phyloP scores from a whole-genome alignment of 108 stramenopile genomes.

The Cyclotella baltica region DNA sequence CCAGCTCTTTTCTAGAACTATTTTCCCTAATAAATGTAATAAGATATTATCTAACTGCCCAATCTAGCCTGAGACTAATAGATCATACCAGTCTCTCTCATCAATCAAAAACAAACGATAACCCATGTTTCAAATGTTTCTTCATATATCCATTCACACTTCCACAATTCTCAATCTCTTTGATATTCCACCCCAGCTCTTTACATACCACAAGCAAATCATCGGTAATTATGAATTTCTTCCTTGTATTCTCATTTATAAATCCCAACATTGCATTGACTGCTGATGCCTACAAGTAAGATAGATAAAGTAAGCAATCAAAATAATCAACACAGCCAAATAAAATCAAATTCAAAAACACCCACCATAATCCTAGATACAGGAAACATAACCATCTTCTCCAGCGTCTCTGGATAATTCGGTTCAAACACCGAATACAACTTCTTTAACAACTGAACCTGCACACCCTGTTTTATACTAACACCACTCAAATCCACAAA shows the following conservation, averaged over 20 bases:
- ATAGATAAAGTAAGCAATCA: neutral
- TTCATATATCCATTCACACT: constrained; percentile 79
- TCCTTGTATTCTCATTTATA: constrained; percentile 83
- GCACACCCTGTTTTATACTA: constrained; percentile 67
- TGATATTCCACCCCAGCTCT: constrained; percentile 78
- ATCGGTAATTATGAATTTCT: constrained; percentile 87
- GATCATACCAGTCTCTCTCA: neutral
- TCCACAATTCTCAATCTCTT: constrained; percentile 75
- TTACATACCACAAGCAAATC: constrained; percentile 72
- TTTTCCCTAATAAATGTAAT: too few relatives aligned
- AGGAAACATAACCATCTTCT: constrained; percentile 86
- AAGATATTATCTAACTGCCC: too few relatives aligned
- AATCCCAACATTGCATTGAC: constrained; percentile 72
- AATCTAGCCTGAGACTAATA: neutral
- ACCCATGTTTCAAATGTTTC: constrained; percentile 72
- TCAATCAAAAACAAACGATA: constrained; percentile 70
- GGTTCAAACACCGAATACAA: constrained; percentile 82
- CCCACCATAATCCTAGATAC: constrained; percentile 61
- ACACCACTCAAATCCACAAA: constrained; percentile 83
- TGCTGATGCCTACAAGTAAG: constrained; percentile 43
- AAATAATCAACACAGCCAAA: neutral
- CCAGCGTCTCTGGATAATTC: constrained; percentile 77
- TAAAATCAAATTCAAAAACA: neutral
- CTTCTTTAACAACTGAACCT: constrained; percentile 68
- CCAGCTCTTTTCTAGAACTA: too few relatives aligned